phyloP scores from a whole-genome alignment of 495 filamentous ascomycete genomes.

The Trichoderma erinaceum region DNA sequence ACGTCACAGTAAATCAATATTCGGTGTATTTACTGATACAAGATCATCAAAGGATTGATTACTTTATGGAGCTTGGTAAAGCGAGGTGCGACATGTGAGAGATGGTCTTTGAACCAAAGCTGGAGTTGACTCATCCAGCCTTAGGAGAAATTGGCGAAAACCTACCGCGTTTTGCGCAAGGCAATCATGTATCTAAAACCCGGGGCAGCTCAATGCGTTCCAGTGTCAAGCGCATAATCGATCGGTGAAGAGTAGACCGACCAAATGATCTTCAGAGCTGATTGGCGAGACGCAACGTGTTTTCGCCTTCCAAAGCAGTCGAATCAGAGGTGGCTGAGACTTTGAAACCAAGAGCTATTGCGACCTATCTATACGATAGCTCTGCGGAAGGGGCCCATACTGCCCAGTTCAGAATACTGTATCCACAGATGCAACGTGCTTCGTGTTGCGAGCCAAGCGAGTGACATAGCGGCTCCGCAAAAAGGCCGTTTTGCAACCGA shows the following conservation, averaged over 20 bases:
- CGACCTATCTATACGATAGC: background rate
- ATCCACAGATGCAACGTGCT: background rate
- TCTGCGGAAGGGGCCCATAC: background rate
- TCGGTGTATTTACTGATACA: too few species aligned
- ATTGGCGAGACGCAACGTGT: background rate
- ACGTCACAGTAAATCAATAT: too few species aligned
- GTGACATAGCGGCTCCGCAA: background rate
- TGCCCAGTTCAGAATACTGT: background rate
- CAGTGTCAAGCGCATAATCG: background rate
- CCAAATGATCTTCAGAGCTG: background rate
- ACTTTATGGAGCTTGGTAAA: too few species aligned
- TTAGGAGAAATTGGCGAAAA: background rate
- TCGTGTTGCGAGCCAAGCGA: background rate
- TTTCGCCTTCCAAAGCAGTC: background rate
- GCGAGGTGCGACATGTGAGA: too few species aligned
- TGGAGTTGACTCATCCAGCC: background rate
- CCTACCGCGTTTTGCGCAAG: background rate
- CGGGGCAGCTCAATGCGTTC: background rate
- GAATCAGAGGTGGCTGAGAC: background rate
- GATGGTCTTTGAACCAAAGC: too few species aligned
- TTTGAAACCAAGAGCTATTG: conserved; percentile 1
- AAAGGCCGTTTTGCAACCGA: conserved; percentile 9
- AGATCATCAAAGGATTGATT: too few species aligned
- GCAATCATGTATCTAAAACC: background rate
- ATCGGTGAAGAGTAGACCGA: background rate